These are phyloP conservation scores for Trichoderma reesei DNA, from an alignment of 495 filamentous ascomycete species.

Conservation along the genomic window DNA sequence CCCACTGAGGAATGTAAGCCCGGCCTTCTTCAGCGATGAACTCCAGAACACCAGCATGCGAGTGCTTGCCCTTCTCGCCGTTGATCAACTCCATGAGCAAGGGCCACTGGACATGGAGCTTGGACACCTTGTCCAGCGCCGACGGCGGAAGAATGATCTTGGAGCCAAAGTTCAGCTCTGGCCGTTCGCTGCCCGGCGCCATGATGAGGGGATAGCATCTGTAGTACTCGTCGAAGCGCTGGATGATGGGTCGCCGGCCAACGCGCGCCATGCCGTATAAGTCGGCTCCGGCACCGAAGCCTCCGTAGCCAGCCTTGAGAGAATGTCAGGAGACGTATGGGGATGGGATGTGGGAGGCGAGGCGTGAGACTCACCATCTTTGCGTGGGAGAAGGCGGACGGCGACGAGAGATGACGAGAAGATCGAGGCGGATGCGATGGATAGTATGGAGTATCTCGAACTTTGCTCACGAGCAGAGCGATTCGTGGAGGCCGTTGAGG, in stretches of 20 bases:
- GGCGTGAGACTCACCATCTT: slow-evolving; percentile 18
- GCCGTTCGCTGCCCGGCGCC: slow-evolving; percentile 85
- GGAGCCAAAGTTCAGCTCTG: slow-evolving; percentile 87
- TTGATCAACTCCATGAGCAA: slow-evolving; percentile 95
- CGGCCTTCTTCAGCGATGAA: slow-evolving; percentile 97
- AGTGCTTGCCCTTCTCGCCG: slow-evolving; percentile 63
- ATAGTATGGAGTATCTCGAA: too few species aligned
- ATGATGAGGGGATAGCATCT: slow-evolving; percentile 91
- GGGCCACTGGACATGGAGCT: slow-evolving; percentile 94
- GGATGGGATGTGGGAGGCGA: slow-evolving; percentile 10
- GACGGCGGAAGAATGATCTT: slow-evolving; percentile 95
- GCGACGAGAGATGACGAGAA: background rate
- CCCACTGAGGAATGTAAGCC: slow-evolving; percentile 93
- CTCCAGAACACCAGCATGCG: slow-evolving; percentile 90
- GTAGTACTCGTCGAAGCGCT: slow-evolving; percentile 94
- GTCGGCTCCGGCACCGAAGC: slow-evolving; percentile 47
- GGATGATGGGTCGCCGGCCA: slow-evolving; percentile 25
- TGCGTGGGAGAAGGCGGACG: background rate
- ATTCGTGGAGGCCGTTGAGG: background rate
- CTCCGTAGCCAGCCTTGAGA: slow-evolving; percentile 16
- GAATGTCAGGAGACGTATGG: background rate
- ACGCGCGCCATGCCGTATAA: slow-evolving; percentile 35
- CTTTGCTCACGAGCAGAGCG: too few species aligned
- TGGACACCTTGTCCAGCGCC: slow-evolving; percentile 87
- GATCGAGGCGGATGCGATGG: too few species aligned